phyloP scores from a whole-genome alignment of 164 flowering plant genomes.

The Tetrastigma voinierianum region DNA sequence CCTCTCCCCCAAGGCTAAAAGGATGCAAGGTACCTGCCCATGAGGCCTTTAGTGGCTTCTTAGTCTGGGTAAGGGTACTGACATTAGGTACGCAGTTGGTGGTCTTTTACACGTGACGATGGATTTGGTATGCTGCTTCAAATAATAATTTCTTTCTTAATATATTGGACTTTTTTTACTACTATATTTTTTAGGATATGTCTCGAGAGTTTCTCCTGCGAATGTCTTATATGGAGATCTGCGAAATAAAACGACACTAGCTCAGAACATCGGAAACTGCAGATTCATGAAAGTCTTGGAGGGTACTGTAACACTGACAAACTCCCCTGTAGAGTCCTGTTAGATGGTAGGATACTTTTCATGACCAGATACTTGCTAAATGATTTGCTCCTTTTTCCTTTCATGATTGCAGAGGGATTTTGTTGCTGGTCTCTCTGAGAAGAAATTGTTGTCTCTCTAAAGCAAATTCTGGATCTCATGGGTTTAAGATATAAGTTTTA shows the following conservation, averaged over 20 bases:
- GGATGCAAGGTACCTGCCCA: no score
- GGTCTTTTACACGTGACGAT: no score
- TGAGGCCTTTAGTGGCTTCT: no score
- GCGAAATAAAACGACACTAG: slow-evolving; percentile 93
- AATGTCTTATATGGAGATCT: slow-evolving; percentile 97
- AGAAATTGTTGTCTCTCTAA: slow-evolving; percentile 90
- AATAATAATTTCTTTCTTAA: no score
- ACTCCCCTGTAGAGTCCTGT: background rate
- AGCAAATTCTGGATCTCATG: slow-evolving; percentile 89
- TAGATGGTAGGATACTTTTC: background rate
- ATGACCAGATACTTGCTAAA: background rate
- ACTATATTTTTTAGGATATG: slow-evolving; percentile 39
- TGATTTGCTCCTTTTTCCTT: background rate
- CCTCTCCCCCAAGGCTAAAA: no score
- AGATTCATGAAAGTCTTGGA: slow-evolving; percentile 92
- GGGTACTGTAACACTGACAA: slow-evolving; percentile 32
- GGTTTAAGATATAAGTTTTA: slow-evolving; percentile 67
- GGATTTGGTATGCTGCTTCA: no score
- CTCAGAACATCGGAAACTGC: slow-evolving; percentile 85
- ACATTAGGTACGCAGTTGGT: no score
- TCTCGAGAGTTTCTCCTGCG: slow-evolving; percentile 90
- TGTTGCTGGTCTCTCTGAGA: slow-evolving; percentile 93
- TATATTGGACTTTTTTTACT: background rate
- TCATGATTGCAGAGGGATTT: slow-evolving; percentile 62
- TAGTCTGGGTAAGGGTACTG: no score